Conservation (phyloP, 305 asterid species). For the Coffea humblotiana region DNA sequence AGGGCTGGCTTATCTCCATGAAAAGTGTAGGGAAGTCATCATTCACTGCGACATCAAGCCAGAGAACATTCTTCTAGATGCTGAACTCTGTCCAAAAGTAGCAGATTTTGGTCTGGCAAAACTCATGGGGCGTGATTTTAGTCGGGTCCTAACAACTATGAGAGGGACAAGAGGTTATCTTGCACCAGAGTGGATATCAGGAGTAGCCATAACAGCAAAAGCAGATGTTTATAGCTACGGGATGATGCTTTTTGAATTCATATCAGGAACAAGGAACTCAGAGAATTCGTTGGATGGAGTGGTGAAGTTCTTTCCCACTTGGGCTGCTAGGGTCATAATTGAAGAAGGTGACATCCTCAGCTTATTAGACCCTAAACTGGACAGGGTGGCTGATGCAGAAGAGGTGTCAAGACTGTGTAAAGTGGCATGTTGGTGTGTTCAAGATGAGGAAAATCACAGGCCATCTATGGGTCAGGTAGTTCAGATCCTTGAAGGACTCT, state of each 20-base stretch:
- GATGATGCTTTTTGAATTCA: constrained; percentile 71
- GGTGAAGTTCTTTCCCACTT: constrained; percentile 53
- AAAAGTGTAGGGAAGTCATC: constrained; percentile 69
- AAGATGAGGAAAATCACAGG: constrained; percentile 62
- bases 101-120: constrained; percentile 77
- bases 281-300: constrained; percentile 48
- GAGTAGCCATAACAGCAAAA: constrained; percentile 72
- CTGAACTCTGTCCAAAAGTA: constrained; percentile 58
- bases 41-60: constrained; percentile 80
- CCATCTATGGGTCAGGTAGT: constrained; percentile 76
- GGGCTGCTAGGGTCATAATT: constrained; percentile 39
- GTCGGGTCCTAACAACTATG: constrained; percentile 69
- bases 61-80: constrained; percentile 56
- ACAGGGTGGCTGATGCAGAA: constrained; percentile 38
- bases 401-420: constrained; percentile 56
- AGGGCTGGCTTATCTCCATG: constrained; percentile 70
- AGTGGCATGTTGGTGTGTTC: constrained; percentile 75
- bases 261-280: constrained; percentile 69
- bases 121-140: constrained; percentile 77
- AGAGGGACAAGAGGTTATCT: constrained; percentile 87
- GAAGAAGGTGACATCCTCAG: constrained; percentile 57
- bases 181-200: constrained; percentile 80
- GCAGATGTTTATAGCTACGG: constrained; percentile 80
- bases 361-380: constrained; percentile 48
- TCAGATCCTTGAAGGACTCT: constrained; percentile 73